Evolutionary conservation across 257 asterid species (phyloP).

Genomic region (Lithospermum erythrorhizon): DNA sequence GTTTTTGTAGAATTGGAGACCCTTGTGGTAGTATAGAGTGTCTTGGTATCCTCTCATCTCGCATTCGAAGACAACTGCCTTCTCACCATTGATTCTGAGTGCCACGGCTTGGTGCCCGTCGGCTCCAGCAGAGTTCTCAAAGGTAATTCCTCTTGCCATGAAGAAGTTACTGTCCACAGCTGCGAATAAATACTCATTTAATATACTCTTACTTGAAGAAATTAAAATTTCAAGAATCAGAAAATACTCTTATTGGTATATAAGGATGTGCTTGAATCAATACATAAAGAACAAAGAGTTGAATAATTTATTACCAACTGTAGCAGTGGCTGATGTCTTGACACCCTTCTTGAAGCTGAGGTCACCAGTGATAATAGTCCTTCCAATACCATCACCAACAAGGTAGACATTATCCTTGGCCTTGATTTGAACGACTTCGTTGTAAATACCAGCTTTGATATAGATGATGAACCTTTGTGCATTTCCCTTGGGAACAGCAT

Average conservation of each 20-base stretch:
- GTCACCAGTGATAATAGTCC: neutral
- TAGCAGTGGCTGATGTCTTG: conserved; percentile 35
- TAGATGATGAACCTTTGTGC: conserved; percentile 21
- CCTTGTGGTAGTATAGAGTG: conserved; percentile 42
- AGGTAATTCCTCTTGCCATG: conserved; percentile 33
- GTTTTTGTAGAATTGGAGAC: conserved; percentile 44
- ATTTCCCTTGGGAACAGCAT: conserved; percentile 23
- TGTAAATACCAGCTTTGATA: conserved; percentile 52
- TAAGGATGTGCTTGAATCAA: no score
- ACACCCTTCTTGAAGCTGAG: neutral
- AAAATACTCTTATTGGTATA: no score
- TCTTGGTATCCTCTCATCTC: conserved; percentile 43
- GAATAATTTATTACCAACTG: conserved; percentile 16
- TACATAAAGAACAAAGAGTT: neutral
- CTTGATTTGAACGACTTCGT: conserved; percentile 33
- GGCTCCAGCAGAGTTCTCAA: conserved; percentile 58
- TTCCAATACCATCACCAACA: conserved; percentile 55
- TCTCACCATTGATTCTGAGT: conserved; percentile 41
- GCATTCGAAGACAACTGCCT: conserved; percentile 34
- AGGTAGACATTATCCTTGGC: conserved; percentile 28
- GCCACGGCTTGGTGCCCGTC: conserved; percentile 57
- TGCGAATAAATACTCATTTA: neutral
- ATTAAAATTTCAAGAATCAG: neutral
- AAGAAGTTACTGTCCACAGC: conserved; percentile 31
- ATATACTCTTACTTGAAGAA: neutral